These are phyloP conservation scores for Calonectria henricotiae DNA, from an alignment of 2,329 filamentous ascomycete species.

Conservation along the genomic window DNA sequence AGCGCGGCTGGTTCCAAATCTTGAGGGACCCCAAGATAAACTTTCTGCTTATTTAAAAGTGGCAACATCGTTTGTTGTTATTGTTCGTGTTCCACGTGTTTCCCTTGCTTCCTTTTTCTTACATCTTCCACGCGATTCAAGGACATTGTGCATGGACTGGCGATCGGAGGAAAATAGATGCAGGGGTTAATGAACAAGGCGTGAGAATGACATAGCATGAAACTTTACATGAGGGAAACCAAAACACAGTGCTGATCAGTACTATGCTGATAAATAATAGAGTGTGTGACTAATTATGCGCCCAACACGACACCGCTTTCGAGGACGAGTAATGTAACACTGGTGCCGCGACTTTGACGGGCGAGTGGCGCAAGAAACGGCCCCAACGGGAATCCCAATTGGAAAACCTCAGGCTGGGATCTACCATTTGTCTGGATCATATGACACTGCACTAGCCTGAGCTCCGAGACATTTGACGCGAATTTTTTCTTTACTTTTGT, in stretches of 20 bases:
- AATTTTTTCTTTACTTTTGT: neutral
- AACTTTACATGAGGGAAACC: neutral
- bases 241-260: neutral
- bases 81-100: neutral
- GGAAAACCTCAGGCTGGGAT: neutral
- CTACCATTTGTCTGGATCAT: neutral
- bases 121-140: neutral
- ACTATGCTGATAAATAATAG: neutral
- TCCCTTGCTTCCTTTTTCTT: neutral
- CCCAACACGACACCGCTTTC: neutral
- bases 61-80: neutral
- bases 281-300: neutral
- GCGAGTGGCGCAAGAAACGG: neutral
- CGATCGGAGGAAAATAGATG: neutral
- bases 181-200: neutral
- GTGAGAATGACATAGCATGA: neutral
- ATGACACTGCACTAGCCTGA: neutral
- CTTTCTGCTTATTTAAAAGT: constrained; percentile 62
- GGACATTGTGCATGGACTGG: no score
- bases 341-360: neutral
- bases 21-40: constrained; percentile 62
- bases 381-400: neutral
- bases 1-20: constrained; percentile 61
- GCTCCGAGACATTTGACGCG: constrained; percentile 10
- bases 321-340: neutral